phyloP scores from a whole-genome alignment of 805 yeast species.

The Cyberlindnera maclurae region DNA sequence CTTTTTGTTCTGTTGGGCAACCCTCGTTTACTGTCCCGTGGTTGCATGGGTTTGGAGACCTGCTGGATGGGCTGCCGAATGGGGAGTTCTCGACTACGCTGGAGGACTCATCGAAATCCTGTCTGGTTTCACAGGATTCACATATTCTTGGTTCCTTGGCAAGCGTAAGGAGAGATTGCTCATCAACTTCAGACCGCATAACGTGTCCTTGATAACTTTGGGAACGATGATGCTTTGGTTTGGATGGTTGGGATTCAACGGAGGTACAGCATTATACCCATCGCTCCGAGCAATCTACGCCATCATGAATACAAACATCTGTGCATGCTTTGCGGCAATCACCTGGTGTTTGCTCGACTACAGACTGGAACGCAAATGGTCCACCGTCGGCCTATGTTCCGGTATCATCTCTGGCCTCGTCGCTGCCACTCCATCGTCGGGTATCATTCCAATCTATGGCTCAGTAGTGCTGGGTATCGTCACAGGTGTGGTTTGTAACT shows the following conservation, averaged over 20 bases:
- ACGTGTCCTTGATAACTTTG: slow-evolving; percentile 81
- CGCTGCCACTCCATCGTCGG: slow-evolving; percentile 95
- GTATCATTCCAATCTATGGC: slow-evolving; percentile 86
- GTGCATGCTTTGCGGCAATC: slow-evolving; percentile 86
- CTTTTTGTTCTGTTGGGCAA: slow-evolving; percentile 81
- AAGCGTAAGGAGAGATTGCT: slow-evolving; percentile 66
- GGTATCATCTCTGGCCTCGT: slow-evolving; percentile 94
- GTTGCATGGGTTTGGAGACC: slow-evolving; percentile 94
- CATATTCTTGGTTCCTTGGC: slow-evolving; percentile 74
- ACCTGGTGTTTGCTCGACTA: slow-evolving; percentile 90
- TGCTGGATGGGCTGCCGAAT: slow-evolving; percentile 87
- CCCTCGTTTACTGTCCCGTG: slow-evolving; percentile 89
- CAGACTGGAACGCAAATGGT: slow-evolving; percentile 84
- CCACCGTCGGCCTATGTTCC: slow-evolving; percentile 91
- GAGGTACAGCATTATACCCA: slow-evolving; percentile 81
- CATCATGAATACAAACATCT: slow-evolving; percentile 82
- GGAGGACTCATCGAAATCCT: slow-evolving; percentile 96
- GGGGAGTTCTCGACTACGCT: slow-evolving; percentile 94
- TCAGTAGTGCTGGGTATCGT: slow-evolving; percentile 77
- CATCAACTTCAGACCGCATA: slow-evolving; percentile 91
- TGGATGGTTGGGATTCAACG: slow-evolving; percentile 96
- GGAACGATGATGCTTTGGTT: slow-evolving; percentile 87
- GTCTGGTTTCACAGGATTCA: slow-evolving; percentile 88
- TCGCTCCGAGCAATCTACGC: slow-evolving; percentile 81
- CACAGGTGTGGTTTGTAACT: slow-evolving; percentile 81